phyloP scores from a whole-genome alignment of 345 rosid genomes.

The Eucalyptus albens region DNA sequence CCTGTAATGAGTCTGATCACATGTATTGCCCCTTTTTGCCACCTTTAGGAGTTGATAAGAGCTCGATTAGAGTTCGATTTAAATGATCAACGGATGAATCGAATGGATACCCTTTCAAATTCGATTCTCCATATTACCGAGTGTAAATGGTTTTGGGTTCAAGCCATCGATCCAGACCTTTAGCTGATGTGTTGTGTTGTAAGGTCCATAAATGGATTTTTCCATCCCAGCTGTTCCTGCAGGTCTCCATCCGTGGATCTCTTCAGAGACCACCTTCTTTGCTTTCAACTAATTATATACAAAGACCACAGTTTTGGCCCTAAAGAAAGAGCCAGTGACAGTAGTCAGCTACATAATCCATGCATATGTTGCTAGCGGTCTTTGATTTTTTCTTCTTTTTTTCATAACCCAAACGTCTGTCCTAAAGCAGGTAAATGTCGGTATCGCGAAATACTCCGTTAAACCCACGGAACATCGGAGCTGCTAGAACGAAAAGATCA shows the following conservation, averaged over 20 bases:
- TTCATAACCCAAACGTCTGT: not conserved
- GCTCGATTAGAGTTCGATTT: not conserved
- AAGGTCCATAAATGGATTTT: not conserved
- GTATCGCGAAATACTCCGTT: not conserved
- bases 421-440: not conserved
- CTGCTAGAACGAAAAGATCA: not conserved
- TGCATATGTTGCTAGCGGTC: not conserved
- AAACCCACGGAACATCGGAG: not conserved
- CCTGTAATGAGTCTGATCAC: not conserved
- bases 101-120: rapidly evolving
- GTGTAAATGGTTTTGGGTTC: not conserved
- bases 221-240: not conserved
- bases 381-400: not conserved
- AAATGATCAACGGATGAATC: not conserved
- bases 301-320: not conserved
- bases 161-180: not conserved
- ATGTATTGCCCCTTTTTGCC: not conserved
- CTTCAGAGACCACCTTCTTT: not conserved
- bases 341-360: not conserved
- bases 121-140: too few relatives aligned
- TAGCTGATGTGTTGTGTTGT: not conserved
- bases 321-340: not conserved
- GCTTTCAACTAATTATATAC: not conserved
- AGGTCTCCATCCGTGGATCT: not conserved
- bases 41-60: not conserved